Evolutionary conservation across 2,329 filamentous ascomycete genomes (phyloP).

Genomic region (Daldinia sp.): DNA sequence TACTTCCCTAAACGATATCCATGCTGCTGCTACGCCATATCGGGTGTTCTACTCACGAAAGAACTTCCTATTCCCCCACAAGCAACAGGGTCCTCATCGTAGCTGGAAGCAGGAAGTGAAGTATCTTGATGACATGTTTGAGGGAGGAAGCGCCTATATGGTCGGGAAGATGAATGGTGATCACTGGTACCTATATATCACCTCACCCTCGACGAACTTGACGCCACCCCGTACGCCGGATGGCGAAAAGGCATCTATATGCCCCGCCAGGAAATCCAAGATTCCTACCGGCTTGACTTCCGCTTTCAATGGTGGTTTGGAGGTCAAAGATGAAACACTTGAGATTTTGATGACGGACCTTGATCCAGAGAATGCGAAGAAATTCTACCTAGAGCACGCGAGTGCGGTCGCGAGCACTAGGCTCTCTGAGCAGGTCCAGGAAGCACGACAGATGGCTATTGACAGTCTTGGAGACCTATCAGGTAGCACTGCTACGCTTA

Average conservation of each 20-base stretch:
- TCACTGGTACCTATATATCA: conserved; percentile 99
- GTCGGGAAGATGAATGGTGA: conserved; percentile 99
- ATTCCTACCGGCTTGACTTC: conserved; percentile 64
- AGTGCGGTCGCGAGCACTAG: conserved; percentile 89
- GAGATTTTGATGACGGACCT: conserved; percentile 81
- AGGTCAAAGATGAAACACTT: conserved; percentile 78
- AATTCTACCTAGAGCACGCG: conserved; percentile 78
- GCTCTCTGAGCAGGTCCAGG: conserved; percentile 75
- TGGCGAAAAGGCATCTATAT: conserved; percentile 56
- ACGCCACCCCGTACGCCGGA: conserved; percentile 86
- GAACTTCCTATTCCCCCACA: conserved; percentile 96
- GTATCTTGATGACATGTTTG: conserved; percentile 90
- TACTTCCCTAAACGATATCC: conserved; percentile 72
- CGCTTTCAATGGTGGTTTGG: conserved; percentile 55
- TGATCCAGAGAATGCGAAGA: conserved; percentile 75
- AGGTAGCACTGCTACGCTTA: conserved; percentile 57
- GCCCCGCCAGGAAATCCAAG: conserved; percentile 63
- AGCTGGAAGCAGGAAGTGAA: conserved; percentile 98
- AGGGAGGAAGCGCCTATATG: conserved; percentile 96
- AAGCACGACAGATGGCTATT: conserved; percentile 70
- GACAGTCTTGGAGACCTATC: conserved; percentile 70
- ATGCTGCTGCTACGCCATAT: conserved; percentile 86
- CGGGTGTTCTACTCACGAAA: conserved; percentile 99
- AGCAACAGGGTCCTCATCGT: conserved; percentile 91
- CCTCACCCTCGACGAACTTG: conserved; percentile 81